phyloP scores from a whole-genome alignment of 2,329 filamentous ascomycete species.

The Fusarium begoniae region DNA sequence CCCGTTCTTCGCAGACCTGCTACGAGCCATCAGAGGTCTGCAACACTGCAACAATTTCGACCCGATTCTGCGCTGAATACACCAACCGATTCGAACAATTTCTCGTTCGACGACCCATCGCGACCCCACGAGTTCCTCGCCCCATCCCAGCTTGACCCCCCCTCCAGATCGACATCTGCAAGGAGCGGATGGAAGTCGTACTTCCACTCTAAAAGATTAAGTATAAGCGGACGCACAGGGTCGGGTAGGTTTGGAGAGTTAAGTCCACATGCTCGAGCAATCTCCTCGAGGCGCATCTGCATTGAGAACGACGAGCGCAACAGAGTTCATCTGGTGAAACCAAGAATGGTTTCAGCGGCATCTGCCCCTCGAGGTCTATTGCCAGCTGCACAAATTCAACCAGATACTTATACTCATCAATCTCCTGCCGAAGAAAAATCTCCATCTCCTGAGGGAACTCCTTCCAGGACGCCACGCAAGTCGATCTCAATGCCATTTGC shows the following conservation, averaged over 20 bases:
- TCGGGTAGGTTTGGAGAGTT: constrained; percentile 42
- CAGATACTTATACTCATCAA: constrained; percentile 25
- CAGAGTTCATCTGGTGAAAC: constrained; percentile 49
- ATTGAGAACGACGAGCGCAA: constrained; percentile 36
- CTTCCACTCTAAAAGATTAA: constrained; percentile 58
- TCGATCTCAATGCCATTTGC: constrained; percentile 70
- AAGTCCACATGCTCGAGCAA: constrained; percentile 37
- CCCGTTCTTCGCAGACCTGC: constrained; percentile 76
- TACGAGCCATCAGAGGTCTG: constrained; percentile 81
- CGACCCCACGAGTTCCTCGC: constrained; percentile 44
- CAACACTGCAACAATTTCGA: constrained; percentile 69
- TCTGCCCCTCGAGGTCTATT: constrained; percentile 35
- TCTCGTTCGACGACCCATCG: constrained; percentile 50
- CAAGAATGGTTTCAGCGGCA: constrained; percentile 47
- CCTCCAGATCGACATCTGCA: constrained; percentile 24
- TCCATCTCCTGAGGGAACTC: constrained; percentile 50
- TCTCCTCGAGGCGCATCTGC: constrained; percentile 43
- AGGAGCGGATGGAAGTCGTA: constrained; percentile 62
- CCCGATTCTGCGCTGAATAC: constrained; percentile 43
- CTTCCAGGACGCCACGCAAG: constrained; percentile 57
- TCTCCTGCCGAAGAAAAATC: constrained; percentile 7
- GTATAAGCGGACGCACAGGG: constrained; percentile 32
- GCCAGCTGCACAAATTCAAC: constrained; percentile 38
- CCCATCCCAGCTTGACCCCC: constrained; percentile 38
- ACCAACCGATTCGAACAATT: constrained; percentile 41